Base-by-base conservation (phyloP, 768 basidiomycete species). In the Phaffia tasmanica region DNA sequence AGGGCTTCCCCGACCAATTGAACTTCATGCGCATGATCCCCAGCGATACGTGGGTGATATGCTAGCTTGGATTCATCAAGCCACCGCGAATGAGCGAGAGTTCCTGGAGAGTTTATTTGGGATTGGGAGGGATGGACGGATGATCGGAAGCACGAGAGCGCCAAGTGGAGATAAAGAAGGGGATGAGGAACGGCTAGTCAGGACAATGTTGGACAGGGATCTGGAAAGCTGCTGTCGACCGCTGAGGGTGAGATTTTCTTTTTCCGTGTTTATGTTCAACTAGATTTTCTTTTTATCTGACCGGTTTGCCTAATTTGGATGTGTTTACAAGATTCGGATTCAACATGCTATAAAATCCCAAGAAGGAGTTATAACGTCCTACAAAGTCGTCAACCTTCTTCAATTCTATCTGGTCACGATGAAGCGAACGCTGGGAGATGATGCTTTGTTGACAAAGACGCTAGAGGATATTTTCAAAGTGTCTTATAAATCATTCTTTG, bases 61-160 rank as follows among this genome's bases (percentile, higher is more conserved):
- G 89, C 84, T 98, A 9, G 94, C 93, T 0, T 97, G 94, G 94
- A 85, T 97, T 0, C 94, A 99, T 76, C 94, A 98, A 70, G 83
- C 87, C 0, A 90, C 95, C 68, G 95, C 95, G 0, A 88, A 88
- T 1, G 95, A 99, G 73, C 86, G 86, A 54, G 95, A 98, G 77
- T 92, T 93, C 72, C 81, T 99, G 25, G 92, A 97, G 72, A 81
- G 84, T 46, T 76, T 98, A 29, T 97, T 98, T 70, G 86, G 83
- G 7, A 72, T 91, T 59, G 82, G 80, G 61, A 80, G 78, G 49
- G 83, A 84, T 63, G 79, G 79, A 1, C 75, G 69, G 77, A 86
- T 73, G 86, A 92, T 90, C 84, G 92, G 85, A 69, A 80, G 84
- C 32, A 77, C 86, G 63, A 77, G 64, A 19, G 50, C 30, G n/a